Evolutionary conservation across 805 yeast species (phyloP), one percentile per base, ranked within the genome.

Genomic region (Suhomyces vadensis): DNA sequence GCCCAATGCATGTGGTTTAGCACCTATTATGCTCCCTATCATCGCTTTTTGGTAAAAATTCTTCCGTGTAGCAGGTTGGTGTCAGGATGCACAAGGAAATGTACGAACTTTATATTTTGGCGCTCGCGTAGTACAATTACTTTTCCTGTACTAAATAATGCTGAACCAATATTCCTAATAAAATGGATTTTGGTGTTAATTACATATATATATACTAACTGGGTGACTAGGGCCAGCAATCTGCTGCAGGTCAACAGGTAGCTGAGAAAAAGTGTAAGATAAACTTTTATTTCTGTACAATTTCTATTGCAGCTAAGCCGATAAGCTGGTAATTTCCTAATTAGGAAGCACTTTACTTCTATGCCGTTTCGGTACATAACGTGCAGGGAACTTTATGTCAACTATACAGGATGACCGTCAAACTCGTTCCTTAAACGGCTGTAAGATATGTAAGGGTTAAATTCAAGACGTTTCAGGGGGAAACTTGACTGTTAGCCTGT

Each of bases 41-140:
- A 29, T 29, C 33, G 19, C 33, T 29, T 27, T 13, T 17, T 16
- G 33, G 10, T 5, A 29, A 29, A 29, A 29, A 29, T 20, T 29
- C 20, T 14, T 16, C 16, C 33, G 22, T 33, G 37, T 33, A 33
- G 24, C 37, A 33, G 37, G 37, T 33, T 33, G 37, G 37, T 33
- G 24, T 19, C 37, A 33, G 24, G 37, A 17, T 29, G 33, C 20
- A 20, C 13, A 5, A 14, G 33, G 33, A 8, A 8, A 29, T 29
- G 33, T 14, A 29, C 6, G 10, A 16, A 14, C 10, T 29, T 16
- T 29, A 29, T 29, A 29, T 29, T n/a, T 6, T 17, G 16, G 33
- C 19, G 10, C 19, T 20, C 20, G 19, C 33, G 33, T 16, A 14
- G 16, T 3, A 9, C 20, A 29, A 29, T 29, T 2, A 29, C 9